Percentiles rank a stretch among this genome's conserved stretches.
Conservation (phyloP, 257 asterid species). For the Primulina eburnea region DNA sequence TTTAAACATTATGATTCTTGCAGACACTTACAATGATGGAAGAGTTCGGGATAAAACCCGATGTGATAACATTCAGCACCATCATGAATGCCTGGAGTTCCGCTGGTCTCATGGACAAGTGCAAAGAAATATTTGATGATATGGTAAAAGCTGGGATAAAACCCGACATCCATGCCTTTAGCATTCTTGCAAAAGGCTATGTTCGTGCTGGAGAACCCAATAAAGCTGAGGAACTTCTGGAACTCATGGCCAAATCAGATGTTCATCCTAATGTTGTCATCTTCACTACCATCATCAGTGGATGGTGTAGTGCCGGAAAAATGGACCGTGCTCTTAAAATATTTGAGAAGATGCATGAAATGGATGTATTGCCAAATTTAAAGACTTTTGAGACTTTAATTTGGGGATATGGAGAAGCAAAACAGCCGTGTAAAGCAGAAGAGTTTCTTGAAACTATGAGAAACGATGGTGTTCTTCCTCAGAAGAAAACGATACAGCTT, state of each 20-base stretch:
- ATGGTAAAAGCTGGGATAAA: constrained; percentile 69
- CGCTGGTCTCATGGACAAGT: constrained; percentile 72
- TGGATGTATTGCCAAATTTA: constrained; percentile 66
- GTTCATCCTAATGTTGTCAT: constrained; percentile 76
- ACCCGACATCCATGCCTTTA: constrained; percentile 73
- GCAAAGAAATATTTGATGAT: constrained; percentile 71
- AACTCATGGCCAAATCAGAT: constrained; percentile 44
- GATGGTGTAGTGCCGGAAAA: constrained; percentile 87
- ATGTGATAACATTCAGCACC: constrained; percentile 85
- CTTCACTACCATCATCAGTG: constrained; percentile 91
- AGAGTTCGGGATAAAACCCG: constrained; percentile 80
- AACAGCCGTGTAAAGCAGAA: constrained; percentile 86
- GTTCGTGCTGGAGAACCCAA: constrained; percentile 78
- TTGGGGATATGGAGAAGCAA: constrained; percentile 95
- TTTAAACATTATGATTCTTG: constrained; percentile 21
- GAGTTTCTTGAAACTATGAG: constrained; percentile 68
- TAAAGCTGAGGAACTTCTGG: constrained; percentile 63
- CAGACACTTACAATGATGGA: constrained; percentile 73
- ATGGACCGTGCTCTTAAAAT: constrained; percentile 66
- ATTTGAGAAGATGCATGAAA: constrained; percentile 56
- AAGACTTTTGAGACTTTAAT: constrained; percentile 84
- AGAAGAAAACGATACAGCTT: constrained; percentile 58
- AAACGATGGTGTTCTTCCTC: constrained; percentile 49
- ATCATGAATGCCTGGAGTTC: constrained; percentile 97
- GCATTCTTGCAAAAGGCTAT: constrained; percentile 95